Conservation (phyloP, 176 grass and related monocot species). For the Aegilops sharonensis region DNA sequence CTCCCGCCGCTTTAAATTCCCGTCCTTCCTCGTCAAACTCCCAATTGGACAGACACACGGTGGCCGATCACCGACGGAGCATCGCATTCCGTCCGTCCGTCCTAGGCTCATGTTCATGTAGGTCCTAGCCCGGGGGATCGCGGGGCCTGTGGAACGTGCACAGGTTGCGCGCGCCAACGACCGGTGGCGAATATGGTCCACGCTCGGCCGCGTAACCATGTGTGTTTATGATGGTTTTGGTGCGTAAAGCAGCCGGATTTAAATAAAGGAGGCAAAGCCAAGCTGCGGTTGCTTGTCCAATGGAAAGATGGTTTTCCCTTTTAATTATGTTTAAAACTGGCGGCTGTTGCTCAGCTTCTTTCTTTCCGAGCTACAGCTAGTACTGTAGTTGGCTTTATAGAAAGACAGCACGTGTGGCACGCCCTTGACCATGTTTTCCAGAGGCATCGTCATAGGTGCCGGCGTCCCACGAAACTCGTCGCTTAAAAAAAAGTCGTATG, state of each 20-base stretch:
- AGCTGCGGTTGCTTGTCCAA: not conserved
- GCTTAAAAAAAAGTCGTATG: too few species aligned
- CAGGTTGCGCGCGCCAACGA: too few species aligned
- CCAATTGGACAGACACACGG: not conserved
- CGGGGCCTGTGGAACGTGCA: not conserved
- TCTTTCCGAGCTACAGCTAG: not conserved
- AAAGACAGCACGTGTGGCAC: not conserved
- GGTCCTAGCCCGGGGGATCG: not conserved
- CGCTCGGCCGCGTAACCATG: not conserved
- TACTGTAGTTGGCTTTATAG: not conserved
- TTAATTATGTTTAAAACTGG: not conserved
- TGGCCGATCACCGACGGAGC: not conserved
- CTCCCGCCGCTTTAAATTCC: not conserved
- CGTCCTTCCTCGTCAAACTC: constrained; percentile 11
- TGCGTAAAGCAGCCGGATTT: constrained; percentile 28
- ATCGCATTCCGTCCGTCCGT: not conserved
- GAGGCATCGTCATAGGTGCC: too few species aligned
- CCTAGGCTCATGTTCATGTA: too few species aligned
- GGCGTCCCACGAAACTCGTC: too few species aligned
- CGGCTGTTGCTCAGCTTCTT: not conserved
- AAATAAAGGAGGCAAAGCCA: not conserved
- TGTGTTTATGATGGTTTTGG: constrained; percentile 17
- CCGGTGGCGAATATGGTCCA: not conserved
- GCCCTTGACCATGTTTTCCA: too few species aligned
- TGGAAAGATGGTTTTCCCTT: not conserved